Evolutionary conservation across 2,329 filamentous ascomycete genomes (phyloP).

Genomic region (Epichloe typhina): DNA sequence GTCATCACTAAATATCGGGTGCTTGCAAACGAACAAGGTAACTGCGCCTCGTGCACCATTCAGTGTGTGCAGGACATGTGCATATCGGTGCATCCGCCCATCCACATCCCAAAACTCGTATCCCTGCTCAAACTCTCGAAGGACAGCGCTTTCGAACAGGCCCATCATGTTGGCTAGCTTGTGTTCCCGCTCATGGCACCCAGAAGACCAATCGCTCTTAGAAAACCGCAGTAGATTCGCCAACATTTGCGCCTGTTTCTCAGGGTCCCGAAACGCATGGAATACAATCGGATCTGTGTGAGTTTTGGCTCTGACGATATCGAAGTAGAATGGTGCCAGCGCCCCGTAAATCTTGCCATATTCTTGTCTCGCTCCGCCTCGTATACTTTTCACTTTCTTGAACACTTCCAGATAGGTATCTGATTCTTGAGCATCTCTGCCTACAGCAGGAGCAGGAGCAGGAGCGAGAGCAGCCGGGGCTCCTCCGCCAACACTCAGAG

Average conservation of each 20-base stretch:
- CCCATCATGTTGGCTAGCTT: slow-evolving; percentile 61
- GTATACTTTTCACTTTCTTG: slow-evolving; percentile 58
- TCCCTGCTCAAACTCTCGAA: slow-evolving; percentile 85
- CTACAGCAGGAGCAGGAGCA: slow-evolving; percentile 17
- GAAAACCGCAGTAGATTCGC: slow-evolving; percentile 68
- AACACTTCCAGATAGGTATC: slow-evolving; percentile 56
- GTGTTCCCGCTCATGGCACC: slow-evolving; percentile 57
- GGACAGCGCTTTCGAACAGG: slow-evolving; percentile 80
- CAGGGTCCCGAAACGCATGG: slow-evolving; percentile 72
- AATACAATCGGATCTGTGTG: slow-evolving; percentile 78
- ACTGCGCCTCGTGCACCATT: slow-evolving; percentile 69
- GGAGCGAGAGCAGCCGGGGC: neutral
- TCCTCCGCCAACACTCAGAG: slow-evolving; percentile 43
- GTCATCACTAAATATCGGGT: slow-evolving; percentile 66
- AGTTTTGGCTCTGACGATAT: slow-evolving; percentile 58
- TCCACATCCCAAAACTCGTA: slow-evolving; percentile 83
- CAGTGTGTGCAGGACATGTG: slow-evolving; percentile 67
- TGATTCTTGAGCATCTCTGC: slow-evolving; percentile 41
- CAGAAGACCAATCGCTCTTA: slow-evolving; percentile 66
- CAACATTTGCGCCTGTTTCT: slow-evolving; percentile 82
- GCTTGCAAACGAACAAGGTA: slow-evolving; percentile 79
- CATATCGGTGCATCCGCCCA: slow-evolving; percentile 78
- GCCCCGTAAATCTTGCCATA: slow-evolving; percentile 86
- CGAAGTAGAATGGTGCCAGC: slow-evolving; percentile 76
- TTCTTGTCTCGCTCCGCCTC: slow-evolving; percentile 76